Conservation (phyloP, 768 basidiomycete genomes). For the Russula olivacea region DNA sequence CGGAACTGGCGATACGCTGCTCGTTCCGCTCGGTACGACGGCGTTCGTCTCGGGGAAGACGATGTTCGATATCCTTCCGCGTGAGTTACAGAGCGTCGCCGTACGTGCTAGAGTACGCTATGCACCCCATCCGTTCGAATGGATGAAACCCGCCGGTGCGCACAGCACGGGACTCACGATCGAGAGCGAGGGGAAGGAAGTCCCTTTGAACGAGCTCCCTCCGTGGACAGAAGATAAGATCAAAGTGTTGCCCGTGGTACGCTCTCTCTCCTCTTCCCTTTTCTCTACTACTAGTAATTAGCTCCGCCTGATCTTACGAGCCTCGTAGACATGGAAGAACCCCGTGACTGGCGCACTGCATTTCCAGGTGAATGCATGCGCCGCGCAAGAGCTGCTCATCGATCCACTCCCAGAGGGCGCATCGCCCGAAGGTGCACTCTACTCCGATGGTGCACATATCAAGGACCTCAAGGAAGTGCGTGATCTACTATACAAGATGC, state of each 20-base stretch:
- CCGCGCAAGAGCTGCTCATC: constrained; percentile 57
- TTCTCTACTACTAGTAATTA: neutral
- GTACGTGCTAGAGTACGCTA: constrained; percentile 70
- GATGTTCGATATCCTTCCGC: constrained; percentile 74
- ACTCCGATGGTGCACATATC: constrained; percentile 76
- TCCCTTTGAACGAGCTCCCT: constrained; percentile 60
- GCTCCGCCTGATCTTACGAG: neutral
- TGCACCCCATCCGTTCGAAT: constrained; percentile 80
- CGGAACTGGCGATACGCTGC: constrained; percentile 72
- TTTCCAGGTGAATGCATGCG: constrained; percentile 88
- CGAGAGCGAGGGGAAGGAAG: constrained; percentile 66
- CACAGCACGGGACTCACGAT: constrained; percentile 75
- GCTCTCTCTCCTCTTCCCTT: constrained; percentile 15
- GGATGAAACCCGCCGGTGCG: constrained; percentile 74
- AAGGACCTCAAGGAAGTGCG: constrained; percentile 69
- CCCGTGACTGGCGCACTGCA: constrained; percentile 77
- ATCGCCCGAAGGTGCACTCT: constrained; percentile 56
- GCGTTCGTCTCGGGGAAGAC: constrained; percentile 73
- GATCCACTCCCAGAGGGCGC: constrained; percentile 63
- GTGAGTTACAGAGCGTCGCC: constrained; percentile 66
- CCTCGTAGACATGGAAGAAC: constrained; percentile 79
- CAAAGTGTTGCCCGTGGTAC: constrained; percentile 63
- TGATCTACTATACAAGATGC: constrained; percentile 75
- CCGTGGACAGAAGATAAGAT: constrained; percentile 74
- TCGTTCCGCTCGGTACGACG: constrained; percentile 79